A percentile compares a stretch with the other conserved stretches of the same genome.
phyloP scores from a whole-genome alignment of 2,329 filamentous ascomycete species.

The Diaporthe australafricana region DNA sequence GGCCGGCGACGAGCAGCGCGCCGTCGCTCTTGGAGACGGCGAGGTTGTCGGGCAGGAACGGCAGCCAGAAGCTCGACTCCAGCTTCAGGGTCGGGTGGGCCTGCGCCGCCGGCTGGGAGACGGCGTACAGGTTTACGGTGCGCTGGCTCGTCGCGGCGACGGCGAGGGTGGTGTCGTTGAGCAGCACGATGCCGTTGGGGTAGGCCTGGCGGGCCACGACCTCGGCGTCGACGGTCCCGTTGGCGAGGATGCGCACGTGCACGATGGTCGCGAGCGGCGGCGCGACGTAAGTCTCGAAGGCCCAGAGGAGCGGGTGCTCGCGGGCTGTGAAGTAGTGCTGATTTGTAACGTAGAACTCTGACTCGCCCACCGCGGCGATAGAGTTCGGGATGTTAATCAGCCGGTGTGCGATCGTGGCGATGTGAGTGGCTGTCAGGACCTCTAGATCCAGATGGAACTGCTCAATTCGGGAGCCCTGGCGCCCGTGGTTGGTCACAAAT shows the following conservation, averaged over 20 bases:
- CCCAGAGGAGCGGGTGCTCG: slow-evolving; percentile 42
- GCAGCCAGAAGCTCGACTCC: slow-evolving; percentile 39
- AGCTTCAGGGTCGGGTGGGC: neutral
- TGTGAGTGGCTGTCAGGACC: slow-evolving; percentile 48
- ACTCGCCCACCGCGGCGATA: slow-evolving; percentile 47
- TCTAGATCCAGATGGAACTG: slow-evolving; percentile 51
- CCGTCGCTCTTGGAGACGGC: slow-evolving; percentile 43
- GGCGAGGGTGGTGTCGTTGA: slow-evolving; percentile 52
- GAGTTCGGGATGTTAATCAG: slow-evolving; percentile 54
- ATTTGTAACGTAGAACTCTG: slow-evolving; percentile 56
- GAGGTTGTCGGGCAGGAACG: slow-evolving; percentile 56
- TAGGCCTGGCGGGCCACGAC: slow-evolving; percentile 51
- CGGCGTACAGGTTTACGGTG: slow-evolving; percentile 46
- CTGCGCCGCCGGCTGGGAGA: slow-evolving; percentile 30
- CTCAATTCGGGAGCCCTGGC: slow-evolving; percentile 51
- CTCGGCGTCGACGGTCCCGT: slow-evolving; percentile 20
- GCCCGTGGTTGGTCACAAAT: slow-evolving; percentile 52
- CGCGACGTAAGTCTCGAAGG: slow-evolving; percentile 49
- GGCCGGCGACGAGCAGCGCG: slow-evolving; percentile 54
- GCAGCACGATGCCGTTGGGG: slow-evolving; percentile 54
- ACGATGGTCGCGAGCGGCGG: slow-evolving; percentile 50
- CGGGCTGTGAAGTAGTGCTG: slow-evolving; percentile 50
- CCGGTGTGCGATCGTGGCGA: slow-evolving; percentile 51
- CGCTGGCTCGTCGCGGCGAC: slow-evolving; percentile 50
- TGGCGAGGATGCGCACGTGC: slow-evolving; percentile 44